These are phyloP conservation scores for Thalia dealbata DNA, from an alignment of 176 grass and related monocot species.

Conservation along the genomic window DNA sequence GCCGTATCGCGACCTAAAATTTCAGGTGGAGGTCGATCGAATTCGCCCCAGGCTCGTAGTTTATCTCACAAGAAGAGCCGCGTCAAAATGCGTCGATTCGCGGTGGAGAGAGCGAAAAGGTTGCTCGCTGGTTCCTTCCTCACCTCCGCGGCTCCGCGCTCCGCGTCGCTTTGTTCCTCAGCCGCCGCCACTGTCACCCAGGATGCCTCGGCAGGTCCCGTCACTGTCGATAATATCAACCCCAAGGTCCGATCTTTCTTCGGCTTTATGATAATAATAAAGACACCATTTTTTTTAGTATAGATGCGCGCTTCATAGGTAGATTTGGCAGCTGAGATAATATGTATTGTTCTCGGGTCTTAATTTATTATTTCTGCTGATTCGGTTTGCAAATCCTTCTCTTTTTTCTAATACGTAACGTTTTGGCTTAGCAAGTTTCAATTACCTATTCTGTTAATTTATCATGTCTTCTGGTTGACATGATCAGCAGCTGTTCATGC, in stretches of 20 bases:
- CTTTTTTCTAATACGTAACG: too few species aligned
- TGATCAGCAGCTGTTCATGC: neutral
- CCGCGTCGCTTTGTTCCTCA: neutral
- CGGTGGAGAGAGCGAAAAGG: neutral
- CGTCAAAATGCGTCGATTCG: constrained; percentile 14
- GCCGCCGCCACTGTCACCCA: neutral
- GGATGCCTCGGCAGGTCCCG: constrained; percentile 1
- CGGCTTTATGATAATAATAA: neutral
- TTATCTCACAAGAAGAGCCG: too few species aligned
- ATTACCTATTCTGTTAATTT: neutral
- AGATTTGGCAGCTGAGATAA: neutral
- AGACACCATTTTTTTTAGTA: neutral
- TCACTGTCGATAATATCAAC: constrained; percentile 29
- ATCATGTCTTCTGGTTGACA: neutral
- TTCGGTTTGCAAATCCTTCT: neutral
- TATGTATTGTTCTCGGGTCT: too few species aligned
- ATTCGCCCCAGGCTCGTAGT: too few species aligned
- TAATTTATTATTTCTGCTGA: too few species aligned
- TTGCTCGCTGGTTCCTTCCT: neutral
- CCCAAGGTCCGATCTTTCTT: constrained; percentile 25
- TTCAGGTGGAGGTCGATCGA: too few species aligned
- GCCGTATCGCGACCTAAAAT: too few species aligned
- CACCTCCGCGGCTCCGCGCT: neutral
- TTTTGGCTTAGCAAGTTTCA: neutral
- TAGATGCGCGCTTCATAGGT: neutral